Base-by-base conservation (phyloP, 1,139 yeast genomes). In the Saccharomyces hybrid region DNA sequence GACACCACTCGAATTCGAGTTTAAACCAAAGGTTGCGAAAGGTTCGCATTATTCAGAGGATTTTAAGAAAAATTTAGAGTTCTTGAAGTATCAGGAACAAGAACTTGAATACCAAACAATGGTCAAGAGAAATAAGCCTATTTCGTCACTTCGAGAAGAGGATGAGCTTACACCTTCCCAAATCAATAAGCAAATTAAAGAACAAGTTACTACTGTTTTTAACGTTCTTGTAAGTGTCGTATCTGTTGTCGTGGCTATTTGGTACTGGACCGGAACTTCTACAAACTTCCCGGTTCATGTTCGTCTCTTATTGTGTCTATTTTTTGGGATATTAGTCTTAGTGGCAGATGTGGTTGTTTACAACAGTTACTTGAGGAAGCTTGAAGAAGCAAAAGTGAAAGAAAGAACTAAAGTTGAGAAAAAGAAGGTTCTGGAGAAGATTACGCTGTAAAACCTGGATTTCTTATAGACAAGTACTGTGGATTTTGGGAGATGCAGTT, bases 281-380 rank as follows among this genome's bases (percentile, higher is more conserved):
- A 71, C 74, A 58, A 73, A 75, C 25, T 73, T 86, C 58, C 73
- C 77, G 6, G 74, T 78, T 25, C 82, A 86, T 19, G 72, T 76
- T 32, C 73, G 97, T 51, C 82, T 88, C 0, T 72, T 93, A 28
- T 64, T 89, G 53, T 79, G 93, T 62, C 66, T 93, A 50, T 82
- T 86, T 63, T 84, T 84, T 57, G 90, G 88, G 0, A 60, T 90
- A 0, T 66, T 91, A 55, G 84, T 88, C 0, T 75, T 91, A 47
- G 79, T 90, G 5, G 98, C 98, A 0, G 99, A 93, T 65, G 95
- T 88, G 19, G 96, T 88, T 34, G 95, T 93, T 19, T 90, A 88
- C 68, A 76, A 84, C 69, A 86, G 97, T 7, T 93, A 90, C 67
- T 68, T 86, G 56, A 76, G 81, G 58, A 81, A 82, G 60, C 76